These are phyloP conservation scores for Aspergillus udagawae DNA, from an alignment of 2,329 filamentous ascomycete genomes.

Conservation along the genomic window DNA sequence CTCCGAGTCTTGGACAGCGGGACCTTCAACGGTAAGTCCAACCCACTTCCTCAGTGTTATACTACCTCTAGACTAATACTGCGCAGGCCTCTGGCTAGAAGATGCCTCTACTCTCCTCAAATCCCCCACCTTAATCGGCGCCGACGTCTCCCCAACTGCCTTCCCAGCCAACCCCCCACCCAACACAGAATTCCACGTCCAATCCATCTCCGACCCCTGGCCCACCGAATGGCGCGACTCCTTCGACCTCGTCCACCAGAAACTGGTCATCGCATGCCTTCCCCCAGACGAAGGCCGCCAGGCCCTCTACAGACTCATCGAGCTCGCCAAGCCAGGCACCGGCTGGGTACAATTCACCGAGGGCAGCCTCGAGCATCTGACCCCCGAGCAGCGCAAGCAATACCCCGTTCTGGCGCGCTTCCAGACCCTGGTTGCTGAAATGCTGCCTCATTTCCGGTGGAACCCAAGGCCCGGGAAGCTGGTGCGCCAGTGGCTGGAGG, in stretches of 20 bases:
- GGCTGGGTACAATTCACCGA: neutral
- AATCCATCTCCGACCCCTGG: neutral
- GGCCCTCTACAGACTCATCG: neutral
- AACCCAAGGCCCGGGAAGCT: neutral
- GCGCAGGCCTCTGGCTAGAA: neutral
- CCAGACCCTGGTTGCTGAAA: neutral
- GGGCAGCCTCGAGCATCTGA: neutral
- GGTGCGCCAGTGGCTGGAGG: neutral
- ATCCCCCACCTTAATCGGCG: neutral
- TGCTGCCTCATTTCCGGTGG: neutral
- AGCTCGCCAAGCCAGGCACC: neutral
- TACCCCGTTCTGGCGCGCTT: neutral
- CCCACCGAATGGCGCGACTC: neutral
- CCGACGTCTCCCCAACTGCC: neutral
- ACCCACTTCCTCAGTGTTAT: neutral
- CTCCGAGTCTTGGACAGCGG: neutral
- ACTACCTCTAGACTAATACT: neutral
- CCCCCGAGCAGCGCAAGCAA: neutral
- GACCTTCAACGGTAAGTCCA: neutral
- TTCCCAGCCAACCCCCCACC: neutral
- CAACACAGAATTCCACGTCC: neutral
- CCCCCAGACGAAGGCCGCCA: neutral
- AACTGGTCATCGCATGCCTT: neutral
- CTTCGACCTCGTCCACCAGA: neutral
- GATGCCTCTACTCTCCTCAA: neutral